Evolutionary conservation across 108 stramenopile genomes (phyloP).

Genomic region (Bacterosira constricta): DNA sequence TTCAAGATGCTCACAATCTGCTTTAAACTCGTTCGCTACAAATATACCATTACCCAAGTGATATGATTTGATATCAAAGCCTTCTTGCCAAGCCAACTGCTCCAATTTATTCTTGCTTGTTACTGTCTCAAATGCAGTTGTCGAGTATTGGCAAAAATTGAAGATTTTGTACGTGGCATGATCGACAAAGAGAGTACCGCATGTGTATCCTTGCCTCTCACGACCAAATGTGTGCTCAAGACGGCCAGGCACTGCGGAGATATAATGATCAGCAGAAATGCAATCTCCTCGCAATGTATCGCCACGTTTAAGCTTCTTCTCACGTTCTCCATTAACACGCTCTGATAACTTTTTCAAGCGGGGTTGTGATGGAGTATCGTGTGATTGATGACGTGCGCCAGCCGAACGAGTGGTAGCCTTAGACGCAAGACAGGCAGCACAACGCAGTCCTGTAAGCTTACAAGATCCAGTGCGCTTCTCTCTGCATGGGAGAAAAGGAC

Average conservation of each 20-base stretch:
- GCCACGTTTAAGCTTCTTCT: neutral
- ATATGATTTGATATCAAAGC: conserved; percentile 31
- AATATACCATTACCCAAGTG: conserved; percentile 45
- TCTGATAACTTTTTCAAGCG: no score
- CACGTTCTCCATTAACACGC: neutral
- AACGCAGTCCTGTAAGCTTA: neutral
- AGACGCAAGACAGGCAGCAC: neutral
- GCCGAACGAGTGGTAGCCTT: neutral
- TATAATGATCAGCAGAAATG: conserved; percentile 51
- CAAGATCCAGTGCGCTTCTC: neutral
- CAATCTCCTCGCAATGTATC: conserved; percentile 34
- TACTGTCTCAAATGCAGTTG: conserved; percentile 45
- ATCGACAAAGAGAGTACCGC: conserved; percentile 57
- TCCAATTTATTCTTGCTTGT: conserved; percentile 42
- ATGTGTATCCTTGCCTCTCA: conserved; percentile 10
- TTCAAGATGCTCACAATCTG: neutral
- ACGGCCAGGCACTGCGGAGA: conserved; percentile 34
- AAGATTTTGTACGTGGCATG: conserved; percentile 29
- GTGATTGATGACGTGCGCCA: neutral
- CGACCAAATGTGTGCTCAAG: conserved; percentile 35
- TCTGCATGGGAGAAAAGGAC: neutral
- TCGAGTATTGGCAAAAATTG: conserved; percentile 24
- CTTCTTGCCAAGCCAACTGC: neutral
- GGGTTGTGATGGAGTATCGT: neutral
- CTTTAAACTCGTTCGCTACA: conserved; percentile 13